Conservation (phyloP, 1,139 yeast genomes). For the Lodderomyces beijingensis region DNA sequence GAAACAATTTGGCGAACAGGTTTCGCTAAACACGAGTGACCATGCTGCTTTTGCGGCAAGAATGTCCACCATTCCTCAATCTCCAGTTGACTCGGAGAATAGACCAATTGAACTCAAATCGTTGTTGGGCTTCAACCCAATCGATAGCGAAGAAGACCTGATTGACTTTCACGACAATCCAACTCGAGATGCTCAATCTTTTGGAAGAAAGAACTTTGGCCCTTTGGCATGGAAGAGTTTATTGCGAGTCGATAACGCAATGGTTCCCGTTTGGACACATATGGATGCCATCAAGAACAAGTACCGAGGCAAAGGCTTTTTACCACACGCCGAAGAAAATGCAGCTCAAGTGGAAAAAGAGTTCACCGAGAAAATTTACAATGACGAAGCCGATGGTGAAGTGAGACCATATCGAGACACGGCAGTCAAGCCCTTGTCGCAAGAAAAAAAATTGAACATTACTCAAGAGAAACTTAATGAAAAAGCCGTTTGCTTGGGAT, state of each 20-base stretch:
- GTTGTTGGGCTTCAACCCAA: conserved; percentile 12
- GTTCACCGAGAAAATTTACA: conserved; percentile 13
- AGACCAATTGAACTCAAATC: conserved; percentile 5
- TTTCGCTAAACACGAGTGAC: neutral
- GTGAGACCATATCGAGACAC: conserved; percentile 17
- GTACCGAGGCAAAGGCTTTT: conserved; percentile 4
- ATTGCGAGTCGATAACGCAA: conserved; percentile 23
- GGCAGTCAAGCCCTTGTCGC: conserved; percentile 4
- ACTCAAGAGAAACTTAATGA: conserved; percentile 15
- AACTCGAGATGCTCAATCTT: conserved; percentile 21
- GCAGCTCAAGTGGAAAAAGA: conserved; percentile 10
- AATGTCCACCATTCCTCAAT: neutral
- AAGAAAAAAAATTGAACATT: neutral
- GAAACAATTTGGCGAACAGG: too few species aligned
- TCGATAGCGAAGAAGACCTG: conserved; percentile 18
- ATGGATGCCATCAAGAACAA: conserved; percentile 9
- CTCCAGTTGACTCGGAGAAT: too few species aligned
- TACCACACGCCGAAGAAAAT: conserved; percentile 5
- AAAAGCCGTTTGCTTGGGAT: conserved; percentile 26
- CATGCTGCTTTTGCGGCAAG: conserved; percentile 1
- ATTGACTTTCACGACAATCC: conserved; percentile 30
- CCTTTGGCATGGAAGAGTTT: conserved; percentile 36
- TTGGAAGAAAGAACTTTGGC: conserved; percentile 23
- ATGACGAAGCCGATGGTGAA: conserved; percentile 21
- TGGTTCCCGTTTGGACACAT: conserved; percentile 15